These are phyloP conservation scores for Trifolium pratense DNA, from an alignment of 306 rosid genomes.

Conservation along the genomic window DNA sequence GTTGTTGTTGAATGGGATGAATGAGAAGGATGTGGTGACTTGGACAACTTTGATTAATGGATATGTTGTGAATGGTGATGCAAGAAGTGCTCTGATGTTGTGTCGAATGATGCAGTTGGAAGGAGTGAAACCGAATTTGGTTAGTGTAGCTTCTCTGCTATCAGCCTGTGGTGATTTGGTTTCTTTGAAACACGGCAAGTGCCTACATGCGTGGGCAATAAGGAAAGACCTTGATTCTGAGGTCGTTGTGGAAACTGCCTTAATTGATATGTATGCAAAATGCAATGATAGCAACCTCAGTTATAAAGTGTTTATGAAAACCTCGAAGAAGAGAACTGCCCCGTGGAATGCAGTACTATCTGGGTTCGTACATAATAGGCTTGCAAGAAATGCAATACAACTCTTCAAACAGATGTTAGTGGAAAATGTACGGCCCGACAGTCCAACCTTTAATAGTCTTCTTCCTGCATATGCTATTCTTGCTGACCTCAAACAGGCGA, in stretches of 20 bases:
- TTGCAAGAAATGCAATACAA: conserved; percentile 67
- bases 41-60: conserved; percentile 90
- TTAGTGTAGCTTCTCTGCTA: conserved; percentile 71
- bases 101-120: conserved; percentile 66
- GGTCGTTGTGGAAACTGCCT: conserved; percentile 79
- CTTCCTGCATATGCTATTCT: conserved; percentile 80
- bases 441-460: conserved; percentile 69
- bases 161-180: conserved; percentile 67
- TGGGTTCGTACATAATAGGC: conserved; percentile 64
- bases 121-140: conserved; percentile 70
- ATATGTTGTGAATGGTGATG: conserved; percentile 67
- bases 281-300: conserved; percentile 54
- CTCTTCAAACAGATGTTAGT: conserved; percentile 71
- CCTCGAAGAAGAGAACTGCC: conserved; percentile 66
- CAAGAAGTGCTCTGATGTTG: conserved; percentile 64
- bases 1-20: conserved; percentile 48
- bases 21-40: conserved; percentile 76
- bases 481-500: conserved; percentile 74
- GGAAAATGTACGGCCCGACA: conserved; percentile 61
- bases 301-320: conserved; percentile 58
- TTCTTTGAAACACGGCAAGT: conserved; percentile 59
- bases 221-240: conserved; percentile 69
- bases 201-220: conserved; percentile 81
- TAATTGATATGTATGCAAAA: conserved; percentile 76
- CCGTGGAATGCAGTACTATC: conserved; percentile 86